Base-by-base conservation (phyloP, 2,329 filamentous ascomycete species). In the Phialocephala subalpina region DNA sequence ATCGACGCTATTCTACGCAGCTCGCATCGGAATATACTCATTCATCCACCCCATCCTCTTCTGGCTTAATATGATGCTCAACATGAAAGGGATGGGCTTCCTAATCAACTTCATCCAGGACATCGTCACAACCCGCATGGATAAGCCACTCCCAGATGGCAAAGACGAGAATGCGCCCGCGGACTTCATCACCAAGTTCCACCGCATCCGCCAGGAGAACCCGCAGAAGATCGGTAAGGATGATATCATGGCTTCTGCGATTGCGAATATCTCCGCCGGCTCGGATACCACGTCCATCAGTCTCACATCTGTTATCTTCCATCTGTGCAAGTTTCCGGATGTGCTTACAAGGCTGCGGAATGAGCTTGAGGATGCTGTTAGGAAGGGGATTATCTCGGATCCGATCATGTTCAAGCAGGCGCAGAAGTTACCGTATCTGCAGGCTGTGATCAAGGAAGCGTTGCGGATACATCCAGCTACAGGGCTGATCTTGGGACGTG, bases 381-480 rank as follows among this genome's bases (percentile, higher is more conserved):
- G 8, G 7, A 8, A 7, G 7, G 36, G 36, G 14, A 57, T 56
- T 20, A 57, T 72, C 18, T 67, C 75, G 20, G 67, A 70, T 11
- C 72, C 71, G 5, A 35, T 57, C 14, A 62, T 52, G 3, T 62
- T 58, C 20, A 20, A 75, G 35, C 78, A 79, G 67, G 78, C 66
- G 2, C 79, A 77, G 42, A 76, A 77, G 18, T 73, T 84, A 70
- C 83, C 82, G 0, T 88, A 86, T 67, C 77, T 86, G 18, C 80
- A 86, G 66, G 84, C 84, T 0, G 80, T 82, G 3, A 81, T 87
- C 52, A 85, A 85, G 60, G 85, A 87, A 72, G 81, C 49, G 20
- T 38, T 62, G 6, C 52, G 60, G 20, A 47, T 62, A 20, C 81
- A 84, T 57, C 79, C 83, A 0, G 81, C 82, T 0, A 80, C 80